These are phyloP conservation scores for Phaeophleospora eucalypticola DNA, from an alignment of 2,329 filamentous ascomycete genomes.

Conservation along the genomic window DNA sequence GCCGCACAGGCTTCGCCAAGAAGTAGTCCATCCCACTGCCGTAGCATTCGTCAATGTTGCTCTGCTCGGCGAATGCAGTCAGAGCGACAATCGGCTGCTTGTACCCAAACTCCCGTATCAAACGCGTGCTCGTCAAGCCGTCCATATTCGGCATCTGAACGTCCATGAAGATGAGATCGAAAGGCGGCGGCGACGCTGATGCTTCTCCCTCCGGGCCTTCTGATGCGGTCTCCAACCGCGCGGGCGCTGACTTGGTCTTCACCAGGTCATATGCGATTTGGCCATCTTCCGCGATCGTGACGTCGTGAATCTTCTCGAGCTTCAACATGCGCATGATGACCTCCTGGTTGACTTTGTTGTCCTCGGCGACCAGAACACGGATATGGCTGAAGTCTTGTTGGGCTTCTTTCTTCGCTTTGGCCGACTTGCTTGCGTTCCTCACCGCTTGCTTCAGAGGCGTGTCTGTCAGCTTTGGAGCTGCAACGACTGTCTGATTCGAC, in stretches of 20 bases:
- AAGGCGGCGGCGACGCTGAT: constrained; percentile 47
- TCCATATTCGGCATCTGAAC: constrained; percentile 91
- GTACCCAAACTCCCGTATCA: constrained; percentile 85
- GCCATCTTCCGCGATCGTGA: constrained; percentile 64
- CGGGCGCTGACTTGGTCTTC: constrained; percentile 42
- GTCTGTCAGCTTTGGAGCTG: constrained; percentile 1
- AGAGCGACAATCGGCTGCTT: constrained; percentile 83
- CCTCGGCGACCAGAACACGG: constrained; percentile 81
- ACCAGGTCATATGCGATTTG: constrained; percentile 83
- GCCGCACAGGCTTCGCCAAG: constrained; percentile 66
- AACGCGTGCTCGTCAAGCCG: constrained; percentile 76
- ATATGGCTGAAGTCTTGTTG: constrained; percentile 53
- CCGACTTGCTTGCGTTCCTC: constrained; percentile 48
- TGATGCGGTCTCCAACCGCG: background rate
- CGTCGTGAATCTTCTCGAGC: constrained; percentile 74
- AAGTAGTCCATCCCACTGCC: constrained; percentile 93
- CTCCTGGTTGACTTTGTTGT: constrained; percentile 63
- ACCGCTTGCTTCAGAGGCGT: constrained; percentile 36
- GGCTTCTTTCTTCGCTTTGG: constrained; percentile 46
- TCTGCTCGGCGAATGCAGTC: constrained; percentile 86
- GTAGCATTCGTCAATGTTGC: constrained; percentile 62
- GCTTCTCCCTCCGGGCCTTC: constrained; percentile 43
- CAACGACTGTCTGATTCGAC: background rate
- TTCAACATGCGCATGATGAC: constrained; percentile 63
- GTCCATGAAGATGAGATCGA: constrained; percentile 93